Base-by-base conservation (phyloP, 495 filamentous ascomycete species). In the Talaromyces stipitatus region DNA sequence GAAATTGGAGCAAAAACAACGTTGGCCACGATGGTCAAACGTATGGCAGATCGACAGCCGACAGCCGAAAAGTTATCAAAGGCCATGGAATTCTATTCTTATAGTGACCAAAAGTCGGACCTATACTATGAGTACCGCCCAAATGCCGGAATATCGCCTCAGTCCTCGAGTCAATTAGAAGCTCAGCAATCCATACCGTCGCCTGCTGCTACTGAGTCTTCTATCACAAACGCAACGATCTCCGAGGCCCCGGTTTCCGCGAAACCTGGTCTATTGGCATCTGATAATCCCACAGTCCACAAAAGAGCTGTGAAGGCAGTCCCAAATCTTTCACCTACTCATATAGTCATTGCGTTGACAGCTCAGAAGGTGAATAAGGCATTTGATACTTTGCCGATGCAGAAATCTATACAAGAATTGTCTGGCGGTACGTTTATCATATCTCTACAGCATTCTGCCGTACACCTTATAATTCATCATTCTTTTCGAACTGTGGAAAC, bases 341-440 rank as follows among this genome's bases (percentile, higher is more conserved):
- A 67, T 57, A 24, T 65, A 27, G 46, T 59, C 32, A 55, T 65
- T 20, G 53, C 59, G 4, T 53, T 67, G 48, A 64, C 61, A 29
- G 61, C 63, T 14, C 64, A 66, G 29, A 68, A 68, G 27, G 38
- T 66, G 8, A 57, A 62, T 10, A 61, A 61, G 2, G 51, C 60
- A 4, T 64, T 68, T 41, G 63, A 68, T 33, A 58, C 56, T 20
- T 41, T 66, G 18, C 41, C 60, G 12, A 43, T 61, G 22, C 52
- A 53, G 4, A 66, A 60, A 27, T 61, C 60, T 3, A 62, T 68
- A 10, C 58, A 60, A 6, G 65, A 68, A 27, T 55, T 68, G 11
- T 64, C 61, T 2, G 61, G 56, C 32, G 65, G 65, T 61, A 58
- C 28, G 62, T 20, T 16, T 11, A 12, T 23, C 12, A 32, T n/a